Evolutionary conservation across 2,329 filamentous ascomycete species (phyloP).

Genomic region (Botrytis aclada): DNA sequence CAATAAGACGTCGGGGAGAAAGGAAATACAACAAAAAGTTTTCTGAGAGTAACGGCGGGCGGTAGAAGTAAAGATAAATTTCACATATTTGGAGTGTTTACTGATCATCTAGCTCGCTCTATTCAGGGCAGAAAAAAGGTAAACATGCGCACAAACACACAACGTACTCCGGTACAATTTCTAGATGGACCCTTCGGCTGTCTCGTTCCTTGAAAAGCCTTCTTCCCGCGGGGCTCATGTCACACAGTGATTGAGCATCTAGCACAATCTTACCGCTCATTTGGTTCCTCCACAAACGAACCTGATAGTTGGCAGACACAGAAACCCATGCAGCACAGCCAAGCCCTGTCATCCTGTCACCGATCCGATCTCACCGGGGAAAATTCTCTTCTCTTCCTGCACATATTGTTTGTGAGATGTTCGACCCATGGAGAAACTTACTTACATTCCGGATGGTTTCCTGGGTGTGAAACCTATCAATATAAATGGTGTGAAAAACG

Average conservation of each 20-base stretch:
- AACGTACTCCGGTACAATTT: not conserved
- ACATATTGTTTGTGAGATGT: not conserved
- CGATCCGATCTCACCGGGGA: not conserved
- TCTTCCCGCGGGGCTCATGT: not conserved
- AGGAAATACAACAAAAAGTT: not conserved
- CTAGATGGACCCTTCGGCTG: not conserved
- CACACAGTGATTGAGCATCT: not conserved
- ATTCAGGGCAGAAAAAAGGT: not conserved
- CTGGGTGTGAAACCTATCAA: not conserved
- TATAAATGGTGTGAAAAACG: not conserved
- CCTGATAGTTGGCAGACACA: not conserved
- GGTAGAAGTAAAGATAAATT: not conserved
- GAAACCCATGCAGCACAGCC: not conserved
- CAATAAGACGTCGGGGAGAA: not conserved
- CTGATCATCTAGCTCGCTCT: not conserved
- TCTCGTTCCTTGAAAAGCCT: not conserved
- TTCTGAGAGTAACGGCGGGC: not conserved
- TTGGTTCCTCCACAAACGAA: not conserved
- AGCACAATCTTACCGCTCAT: not conserved
- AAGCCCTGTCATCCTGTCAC: not conserved
- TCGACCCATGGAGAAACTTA: not conserved
- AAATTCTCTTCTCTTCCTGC: not conserved
- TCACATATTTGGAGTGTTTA: not conserved
- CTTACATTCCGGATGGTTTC: not conserved
- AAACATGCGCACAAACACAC: conserved; percentile 1